A percentile compares a stretch with the other conserved stretches of the same genome.
These are phyloP conservation scores for Umbelopsis sp. DNA, from an alignment of 192 early-diverging fungal genomes.

Conservation along the genomic window DNA sequence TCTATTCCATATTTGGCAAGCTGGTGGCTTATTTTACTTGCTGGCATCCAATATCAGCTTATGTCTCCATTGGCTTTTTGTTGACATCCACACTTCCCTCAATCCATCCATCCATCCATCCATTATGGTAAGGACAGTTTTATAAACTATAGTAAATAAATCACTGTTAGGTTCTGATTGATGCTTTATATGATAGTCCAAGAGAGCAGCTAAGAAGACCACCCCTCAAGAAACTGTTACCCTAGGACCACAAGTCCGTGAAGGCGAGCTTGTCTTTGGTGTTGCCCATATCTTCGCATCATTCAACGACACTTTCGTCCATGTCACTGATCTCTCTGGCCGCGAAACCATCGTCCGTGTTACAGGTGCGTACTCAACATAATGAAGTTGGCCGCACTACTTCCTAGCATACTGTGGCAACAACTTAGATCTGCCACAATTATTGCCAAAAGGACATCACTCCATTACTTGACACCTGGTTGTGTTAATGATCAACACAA, in stretches of 20 bases:
- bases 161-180: neutral
- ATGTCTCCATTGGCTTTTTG: neutral
- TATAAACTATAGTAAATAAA: too few species aligned
- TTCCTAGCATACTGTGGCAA: neutral
- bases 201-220: conserved; percentile 33
- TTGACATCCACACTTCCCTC: neutral
- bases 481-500: too few species aligned
- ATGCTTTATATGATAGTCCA: conserved; percentile 23
- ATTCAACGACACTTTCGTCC: conserved; percentile 99
- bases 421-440: neutral
- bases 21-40: neutral
- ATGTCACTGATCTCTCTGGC: conserved; percentile 99
- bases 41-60: neutral
- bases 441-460: conserved; percentile 15
- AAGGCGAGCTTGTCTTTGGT: conserved; percentile 98
- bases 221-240: conserved; percentile 77
- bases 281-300: conserved; percentile 99
- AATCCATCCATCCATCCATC: conserved; percentile 16
- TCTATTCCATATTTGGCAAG: too few species aligned
- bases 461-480: neutral
- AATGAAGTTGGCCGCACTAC: neutral
- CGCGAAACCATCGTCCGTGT: conserved; percentile 99
- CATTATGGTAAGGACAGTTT: neutral
- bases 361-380: conserved; percentile 71
- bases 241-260: conserved; percentile 95